Evolutionary conservation across 768 basidiomycete genomes (phyloP).

Genomic region (Rhodotorula toruloides): DNA sequence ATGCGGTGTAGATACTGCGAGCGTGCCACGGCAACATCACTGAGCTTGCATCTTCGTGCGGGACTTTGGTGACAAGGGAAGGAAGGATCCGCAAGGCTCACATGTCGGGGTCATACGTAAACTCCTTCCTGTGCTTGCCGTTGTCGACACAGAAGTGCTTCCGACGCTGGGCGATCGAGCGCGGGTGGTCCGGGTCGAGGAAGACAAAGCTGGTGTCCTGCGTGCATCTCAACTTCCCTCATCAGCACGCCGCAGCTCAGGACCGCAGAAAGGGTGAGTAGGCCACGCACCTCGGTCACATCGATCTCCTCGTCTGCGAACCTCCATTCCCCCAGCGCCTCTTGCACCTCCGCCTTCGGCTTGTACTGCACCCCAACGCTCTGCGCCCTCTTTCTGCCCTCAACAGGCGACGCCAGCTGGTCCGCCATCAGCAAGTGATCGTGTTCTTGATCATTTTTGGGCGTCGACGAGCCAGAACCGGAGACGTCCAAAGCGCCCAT

Average conservation of each 20-base stretch:
- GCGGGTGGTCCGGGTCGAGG: conserved; percentile 32
- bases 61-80: neutral
- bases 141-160: conserved; percentile 35
- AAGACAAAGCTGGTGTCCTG: conserved; percentile 41
- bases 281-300: conserved; percentile 9
- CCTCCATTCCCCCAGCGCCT: conserved; percentile 21
- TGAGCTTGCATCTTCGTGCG: too few relatives aligned
- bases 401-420: neutral
- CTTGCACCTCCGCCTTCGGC: neutral
- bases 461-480: neutral
- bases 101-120: conserved; percentile 39
- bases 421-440: conserved; percentile 8
- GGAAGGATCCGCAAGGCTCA: neutral
- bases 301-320: conserved; percentile 21
- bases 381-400: neutral
- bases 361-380: neutral
- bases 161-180: conserved; percentile 34
- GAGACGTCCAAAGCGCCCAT: conserved; percentile 4
- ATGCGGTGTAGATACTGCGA: conserved; percentile 19
- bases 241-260: too few relatives aligned
- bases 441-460: neutral
- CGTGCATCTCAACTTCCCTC: neutral
- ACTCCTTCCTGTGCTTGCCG: conserved; percentile 29
- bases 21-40: neutral
- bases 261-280: neutral